These are phyloP conservation scores for Fusarium sp. DNA, from an alignment of 2,329 filamentous ascomycete genomes.

Conservation along the genomic window DNA sequence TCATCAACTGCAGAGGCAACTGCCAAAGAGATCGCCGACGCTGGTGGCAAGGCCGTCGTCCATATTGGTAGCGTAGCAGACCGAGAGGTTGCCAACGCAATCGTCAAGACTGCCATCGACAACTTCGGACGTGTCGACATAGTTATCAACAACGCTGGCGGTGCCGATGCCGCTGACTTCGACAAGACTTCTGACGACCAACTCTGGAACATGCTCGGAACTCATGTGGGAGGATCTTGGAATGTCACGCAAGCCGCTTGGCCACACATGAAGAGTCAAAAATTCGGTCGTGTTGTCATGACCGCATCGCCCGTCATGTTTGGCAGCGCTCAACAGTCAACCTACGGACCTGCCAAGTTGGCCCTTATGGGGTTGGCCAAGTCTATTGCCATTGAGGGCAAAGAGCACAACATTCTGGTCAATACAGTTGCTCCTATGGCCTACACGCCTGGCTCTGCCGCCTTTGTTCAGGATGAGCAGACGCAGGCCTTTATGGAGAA, in stretches of 20 bases:
- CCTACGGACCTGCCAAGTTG: conserved; percentile 2
- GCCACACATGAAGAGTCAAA: conserved; percentile 8
- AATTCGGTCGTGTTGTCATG: conserved; percentile 12
- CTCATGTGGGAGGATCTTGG: neutral
- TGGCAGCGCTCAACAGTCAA: conserved; percentile 3
- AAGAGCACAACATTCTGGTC: neutral
- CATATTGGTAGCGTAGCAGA: neutral
- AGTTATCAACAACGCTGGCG: conserved; percentile 8
- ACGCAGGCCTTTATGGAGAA: neutral
- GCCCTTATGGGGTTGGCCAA: conserved; percentile 2
- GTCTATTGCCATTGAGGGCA: conserved; percentile 2
- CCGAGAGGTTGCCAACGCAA: neutral
- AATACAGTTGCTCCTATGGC: conserved; percentile 2
- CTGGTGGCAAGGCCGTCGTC: neutral
- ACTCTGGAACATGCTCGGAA: neutral
- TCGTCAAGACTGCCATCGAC: neutral
- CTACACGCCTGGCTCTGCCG: neutral
- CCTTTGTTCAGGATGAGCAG: neutral
- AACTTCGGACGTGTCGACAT: conserved; percentile 4
- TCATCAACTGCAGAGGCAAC: neutral
- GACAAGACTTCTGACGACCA: neutral
- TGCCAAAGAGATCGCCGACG: neutral
- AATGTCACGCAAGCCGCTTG: conserved; percentile 3
- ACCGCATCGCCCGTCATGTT: neutral
- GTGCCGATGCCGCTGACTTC: neutral